Evolutionary conservation across 345 rosid genomes (phyloP).

Genomic region (Populus pruinosa): DNA sequence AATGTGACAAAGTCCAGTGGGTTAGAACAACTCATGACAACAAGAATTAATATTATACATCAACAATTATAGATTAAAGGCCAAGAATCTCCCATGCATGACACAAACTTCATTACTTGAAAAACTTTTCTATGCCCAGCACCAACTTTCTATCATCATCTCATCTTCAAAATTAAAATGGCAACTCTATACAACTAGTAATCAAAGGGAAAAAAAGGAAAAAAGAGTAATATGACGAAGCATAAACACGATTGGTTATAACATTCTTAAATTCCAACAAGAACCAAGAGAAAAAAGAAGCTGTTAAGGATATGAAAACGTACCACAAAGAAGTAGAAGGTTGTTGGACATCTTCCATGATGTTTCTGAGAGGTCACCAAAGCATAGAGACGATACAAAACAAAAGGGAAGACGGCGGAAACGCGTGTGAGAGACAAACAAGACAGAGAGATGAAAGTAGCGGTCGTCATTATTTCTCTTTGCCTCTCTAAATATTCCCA

Average conservation of each 20-base stretch:
- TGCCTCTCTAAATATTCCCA: not conserved
- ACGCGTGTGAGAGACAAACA: not conserved
- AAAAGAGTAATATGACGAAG: not conserved
- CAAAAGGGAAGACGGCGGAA: not conserved
- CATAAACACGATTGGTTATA: too few relatives aligned
- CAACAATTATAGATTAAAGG: not conserved
- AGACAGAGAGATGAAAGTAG: slow-evolving; percentile 19
- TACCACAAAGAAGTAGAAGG: slow-evolving; percentile 3
- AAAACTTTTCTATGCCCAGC: not conserved
- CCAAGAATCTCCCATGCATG: too few relatives aligned
- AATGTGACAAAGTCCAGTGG: not conserved
- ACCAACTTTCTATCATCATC: not conserved
- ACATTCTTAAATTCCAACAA: not conserved
- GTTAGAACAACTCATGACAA: not conserved
- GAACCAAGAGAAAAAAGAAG: not conserved
- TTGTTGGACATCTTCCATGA: slow-evolving; percentile 14
- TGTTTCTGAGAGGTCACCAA: slow-evolving; percentile 1
- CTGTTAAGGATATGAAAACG: not conserved
- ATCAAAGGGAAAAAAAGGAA: not conserved
- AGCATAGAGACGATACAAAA: slow-evolving; percentile 10
- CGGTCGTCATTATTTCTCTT: slow-evolving; percentile 26
- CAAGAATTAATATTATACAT: not conserved
- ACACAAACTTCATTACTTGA: too few relatives aligned
- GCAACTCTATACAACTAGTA: not conserved
- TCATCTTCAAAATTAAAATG: not conserved